Evolutionary conservation across 768 basidiomycete species (phyloP), one percentile per base, ranked within the genome.

Genomic region (Rossbeevera mucosa): DNA sequence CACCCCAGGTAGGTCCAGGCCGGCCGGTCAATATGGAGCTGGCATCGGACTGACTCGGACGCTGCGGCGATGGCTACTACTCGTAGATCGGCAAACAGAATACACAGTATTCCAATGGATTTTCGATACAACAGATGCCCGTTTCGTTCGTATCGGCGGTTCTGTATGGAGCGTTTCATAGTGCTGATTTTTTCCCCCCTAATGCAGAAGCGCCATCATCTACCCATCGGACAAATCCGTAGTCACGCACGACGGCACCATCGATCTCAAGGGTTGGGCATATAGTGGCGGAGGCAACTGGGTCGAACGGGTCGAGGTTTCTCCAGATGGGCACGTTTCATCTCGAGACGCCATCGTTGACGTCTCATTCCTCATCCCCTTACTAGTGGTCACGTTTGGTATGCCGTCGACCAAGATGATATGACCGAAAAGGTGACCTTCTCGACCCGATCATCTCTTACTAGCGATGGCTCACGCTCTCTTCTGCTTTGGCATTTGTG

Each of bases 41-140:
- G n/a, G n/a, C n/a, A n/a, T n/a, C n/a, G n/a, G n/a, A n/a, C n/a
- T n/a, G n/a, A n/a, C n/a, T n/a, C n/a, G n/a, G n/a, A n/a, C n/a
- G n/a, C n/a, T n/a, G n/a, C 6, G 16, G 26, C 44, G 47, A 57
- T 24, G 13, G 5, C 7, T 21, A 2, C 5, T 9, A 1, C 6
- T 29, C 48, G 7, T 13, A 59, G 58, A 59, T 51, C 2, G 52
- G 79, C 20, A 81, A 80, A 62, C 78, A 80, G 51, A 81, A 81
- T 52, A 64, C 66, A 5, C 74, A 72, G 54, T 77, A 75, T 47
- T 79, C 77, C 22, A 79, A 76, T 59, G 80, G 80, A 5, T 81
- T 81, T 60, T 78, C 78, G 4, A 81, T 81, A 53, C 75, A 76
- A 54, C 74, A 78, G 47, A 80, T 81, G 79, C 80, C 79, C 2